A percentile compares a stretch with the other conserved stretches of the same genome.
These are phyloP conservation scores for Rhodotorula sp. DNA, from an alignment of 1,284 basidiomycete genomes.

Conservation along the genomic window DNA sequence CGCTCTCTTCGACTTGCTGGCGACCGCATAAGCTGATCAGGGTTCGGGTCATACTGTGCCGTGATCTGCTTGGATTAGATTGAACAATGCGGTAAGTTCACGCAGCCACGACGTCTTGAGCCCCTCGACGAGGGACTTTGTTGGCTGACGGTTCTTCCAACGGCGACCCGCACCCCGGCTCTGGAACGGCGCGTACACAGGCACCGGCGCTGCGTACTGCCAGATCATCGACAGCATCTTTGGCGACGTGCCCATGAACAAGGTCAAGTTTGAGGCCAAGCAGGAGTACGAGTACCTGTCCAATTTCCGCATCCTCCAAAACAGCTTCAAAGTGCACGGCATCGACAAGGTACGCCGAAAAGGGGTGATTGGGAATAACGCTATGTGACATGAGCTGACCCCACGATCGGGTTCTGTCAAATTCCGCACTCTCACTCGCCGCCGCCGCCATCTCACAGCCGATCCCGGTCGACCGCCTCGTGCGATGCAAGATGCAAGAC, in stretches of 20 bases:
- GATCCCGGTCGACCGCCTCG: slow-evolving; percentile 85
- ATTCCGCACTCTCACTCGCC: background rate
- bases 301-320: slow-evolving; percentile 94
- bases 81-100: slow-evolving; percentile 73
- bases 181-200: slow-evolving; percentile 9
- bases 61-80: slow-evolving; percentile 48
- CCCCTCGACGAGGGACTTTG: background rate
- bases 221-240: slow-evolving; percentile 89
- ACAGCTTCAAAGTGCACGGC: slow-evolving; percentile 78
- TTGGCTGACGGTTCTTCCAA: slow-evolving; percentile 12
- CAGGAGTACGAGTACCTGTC: slow-evolving; percentile 94
- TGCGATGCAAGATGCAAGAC: slow-evolving; percentile 99
- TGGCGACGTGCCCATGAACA: slow-evolving; percentile 80
- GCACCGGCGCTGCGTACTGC: slow-evolving; percentile 78
- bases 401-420: background rate
- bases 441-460: slow-evolving; percentile 58
- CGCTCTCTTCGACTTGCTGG: background rate
- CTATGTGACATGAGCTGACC: background rate
- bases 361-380: too few relatives aligned
- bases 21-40: too few relatives aligned
- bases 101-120: too few relatives aligned
- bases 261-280: slow-evolving; percentile 82
- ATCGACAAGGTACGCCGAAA: slow-evolving; percentile 75
- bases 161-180: background rate
- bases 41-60: too few relatives aligned